These are phyloP conservation scores for Diaporthe vaccinii DNA, from an alignment of 2,329 filamentous ascomycete species.

Conservation along the genomic window DNA sequence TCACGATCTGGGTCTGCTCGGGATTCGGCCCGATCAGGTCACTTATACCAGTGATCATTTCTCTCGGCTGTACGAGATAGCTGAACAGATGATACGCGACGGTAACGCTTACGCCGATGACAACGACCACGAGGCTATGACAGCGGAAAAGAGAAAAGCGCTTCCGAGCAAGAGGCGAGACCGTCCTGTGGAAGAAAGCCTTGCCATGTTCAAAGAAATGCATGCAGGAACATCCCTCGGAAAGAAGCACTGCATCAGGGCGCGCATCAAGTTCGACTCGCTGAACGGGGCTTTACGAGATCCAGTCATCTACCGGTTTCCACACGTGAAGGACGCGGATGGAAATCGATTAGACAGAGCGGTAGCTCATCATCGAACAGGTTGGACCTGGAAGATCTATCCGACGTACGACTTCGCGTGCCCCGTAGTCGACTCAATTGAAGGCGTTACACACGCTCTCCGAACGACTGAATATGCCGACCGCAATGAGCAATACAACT, in stretches of 20 bases:
- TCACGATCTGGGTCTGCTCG: conserved; percentile 91
- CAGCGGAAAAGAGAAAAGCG: conserved; percentile 80
- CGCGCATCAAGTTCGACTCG: conserved; percentile 92
- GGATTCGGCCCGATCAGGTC: conserved; percentile 87
- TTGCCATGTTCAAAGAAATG: conserved; percentile 93
- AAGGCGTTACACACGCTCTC: conserved; percentile 87
- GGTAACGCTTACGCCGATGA: conserved; percentile 95
- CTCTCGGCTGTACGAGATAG: conserved; percentile 88
- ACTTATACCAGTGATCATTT: conserved; percentile 99
- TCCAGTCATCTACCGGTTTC: conserved; percentile 95
- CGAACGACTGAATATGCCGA: conserved; percentile 90
- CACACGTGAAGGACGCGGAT: not conserved
- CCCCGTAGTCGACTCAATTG: conserved; percentile 82
- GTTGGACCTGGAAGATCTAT: conserved; percentile 85
- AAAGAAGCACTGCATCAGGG: conserved; percentile 89
- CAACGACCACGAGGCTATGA: conserved; percentile 90
- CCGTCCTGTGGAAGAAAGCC: conserved; percentile 82
- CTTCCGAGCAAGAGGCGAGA: conserved; percentile 87
- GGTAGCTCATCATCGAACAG: conserved; percentile 80
- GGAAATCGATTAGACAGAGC: conserved; percentile 64
- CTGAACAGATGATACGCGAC: conserved; percentile 84
- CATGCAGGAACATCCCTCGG: conserved; percentile 86
- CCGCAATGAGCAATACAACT: conserved; percentile 87
- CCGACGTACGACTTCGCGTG: conserved; percentile 90
- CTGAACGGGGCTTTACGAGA: conserved; percentile 96